A percentile compares a stretch with the other conserved stretches of the same genome.
Conservation (phyloP, 1,284 basidiomycete species). For the Cutaneotrichosporon spelunceum region DNA sequence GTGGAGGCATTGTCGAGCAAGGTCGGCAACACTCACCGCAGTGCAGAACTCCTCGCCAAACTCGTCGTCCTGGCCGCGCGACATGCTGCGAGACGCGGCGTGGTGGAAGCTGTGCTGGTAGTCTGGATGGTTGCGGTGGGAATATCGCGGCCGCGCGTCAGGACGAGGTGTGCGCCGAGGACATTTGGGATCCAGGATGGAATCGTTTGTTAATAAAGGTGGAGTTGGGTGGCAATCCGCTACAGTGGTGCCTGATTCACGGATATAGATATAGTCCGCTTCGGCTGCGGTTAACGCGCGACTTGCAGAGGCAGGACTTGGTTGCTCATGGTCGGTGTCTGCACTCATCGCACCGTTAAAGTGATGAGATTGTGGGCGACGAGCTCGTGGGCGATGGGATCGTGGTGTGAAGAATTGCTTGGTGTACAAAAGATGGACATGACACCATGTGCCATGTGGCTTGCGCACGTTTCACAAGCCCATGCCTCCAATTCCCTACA, state of each 20-base stretch:
- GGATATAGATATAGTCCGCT: not conserved
- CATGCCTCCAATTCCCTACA: not conserved
- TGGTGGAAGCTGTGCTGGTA: not conserved
- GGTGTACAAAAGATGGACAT: not conserved
- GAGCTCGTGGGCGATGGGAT: too few species aligned
- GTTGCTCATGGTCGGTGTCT: not conserved
- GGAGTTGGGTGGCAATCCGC: not conserved
- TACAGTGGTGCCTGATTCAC: not conserved
- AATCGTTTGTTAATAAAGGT: not conserved
- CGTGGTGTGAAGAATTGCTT: not conserved
- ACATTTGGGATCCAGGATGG: not conserved
- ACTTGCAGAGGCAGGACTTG: not conserved
- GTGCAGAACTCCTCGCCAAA: constrained; percentile 7
- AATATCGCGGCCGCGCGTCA: not conserved
- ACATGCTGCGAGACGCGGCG: not conserved
- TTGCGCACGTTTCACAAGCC: too few species aligned
- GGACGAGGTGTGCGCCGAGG: not conserved
- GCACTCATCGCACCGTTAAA: not conserved
- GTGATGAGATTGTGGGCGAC: not conserved
- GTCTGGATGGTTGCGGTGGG: not conserved
- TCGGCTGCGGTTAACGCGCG: not conserved
- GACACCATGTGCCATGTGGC: too few species aligned
- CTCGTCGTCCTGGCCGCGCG: constrained; percentile 4
- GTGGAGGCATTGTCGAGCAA: not conserved
- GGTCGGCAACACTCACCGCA: not conserved